Evolutionary conservation across 2,329 filamentous ascomycete genomes (phyloP), one percentile per base, ranked within the genome.

Genomic region (Pseudogymnoascus destructans): DNA sequence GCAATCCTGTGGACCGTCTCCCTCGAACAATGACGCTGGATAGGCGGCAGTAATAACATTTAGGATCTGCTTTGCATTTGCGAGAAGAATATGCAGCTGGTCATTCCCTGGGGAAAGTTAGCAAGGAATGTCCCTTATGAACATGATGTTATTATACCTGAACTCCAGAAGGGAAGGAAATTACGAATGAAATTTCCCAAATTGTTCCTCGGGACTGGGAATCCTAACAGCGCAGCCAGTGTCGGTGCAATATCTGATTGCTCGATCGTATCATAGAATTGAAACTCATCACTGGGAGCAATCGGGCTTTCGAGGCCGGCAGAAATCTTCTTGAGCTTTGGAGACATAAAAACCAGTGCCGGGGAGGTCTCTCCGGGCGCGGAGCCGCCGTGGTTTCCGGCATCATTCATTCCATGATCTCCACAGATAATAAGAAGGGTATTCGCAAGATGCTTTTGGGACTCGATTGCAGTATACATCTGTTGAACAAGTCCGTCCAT

Each of bases 341-440:
- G 90, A 2, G 90, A 93, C 63, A 95, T 81, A 70, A 98, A 97
- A 17, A 96, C 80, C 8, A 98, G 74, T 13, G 93, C 93, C 0
- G 93, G 86, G 0, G 92, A 96, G 1, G 93, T 97, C 74, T 98
- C 93, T 42, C 93, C 92, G 1, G 89, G 81, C 0, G 91, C 91
- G 8, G 92, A 96, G 36, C 92, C 93, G 27, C 93, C 93, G 69
- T 98, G 93, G 64, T 97, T 97, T 2, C 93, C 93, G 17, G 89
- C 93, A 65, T 97, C 92, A 65, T 97, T 98, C 93, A 98, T 98
- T n/a, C 93, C 93, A 69, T 98, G 93, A 66, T 98, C 95, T 59
- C 93, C 93, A 59, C 86, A 89, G 5, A 98, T 73, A 2, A 98
- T 84, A 49, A 98, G 79, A 1, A 98, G 74, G 0, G 92, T 90